Evolutionary conservation across 768 basidiomycete species (phyloP).

Genomic region (Rubroboletus pulcherrimus): DNA sequence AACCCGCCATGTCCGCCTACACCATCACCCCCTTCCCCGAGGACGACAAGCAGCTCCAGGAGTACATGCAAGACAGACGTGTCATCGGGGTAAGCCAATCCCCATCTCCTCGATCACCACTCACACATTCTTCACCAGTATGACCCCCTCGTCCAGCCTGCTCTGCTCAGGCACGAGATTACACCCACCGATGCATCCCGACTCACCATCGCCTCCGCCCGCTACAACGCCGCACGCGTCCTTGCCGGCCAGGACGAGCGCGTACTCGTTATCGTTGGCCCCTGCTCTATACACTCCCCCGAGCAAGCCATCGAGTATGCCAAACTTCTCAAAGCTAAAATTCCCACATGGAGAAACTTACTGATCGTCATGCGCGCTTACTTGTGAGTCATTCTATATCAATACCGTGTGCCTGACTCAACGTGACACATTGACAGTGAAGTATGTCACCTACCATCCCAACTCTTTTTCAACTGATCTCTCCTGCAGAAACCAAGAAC

Average conservation of each 20-base stretch:
- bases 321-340: constrained; percentile 62
- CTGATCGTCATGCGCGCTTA: constrained; percentile 95
- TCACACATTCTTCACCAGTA: constrained; percentile 49
- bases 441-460: constrained; percentile 23
- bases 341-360: constrained; percentile 67
- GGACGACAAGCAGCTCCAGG: constrained; percentile 58
- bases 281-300: constrained; percentile 91
- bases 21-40: constrained; percentile 61
- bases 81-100: constrained; percentile 63
- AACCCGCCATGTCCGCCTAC: constrained; percentile 27
- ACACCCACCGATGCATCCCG: constrained; percentile 60
- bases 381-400: constrained; percentile 61
- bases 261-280: constrained; percentile 88
- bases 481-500: constrained; percentile 82
- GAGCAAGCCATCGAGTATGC: constrained; percentile 85
- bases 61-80: constrained; percentile 77
- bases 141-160: constrained; percentile 94
- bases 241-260: constrained; percentile 83
- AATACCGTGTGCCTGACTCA: constrained; percentile 25
- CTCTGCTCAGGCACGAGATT: constrained; percentile 85
- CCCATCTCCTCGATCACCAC: constrained; percentile 1
- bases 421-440: constrained; percentile 36
- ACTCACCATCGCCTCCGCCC: constrained; percentile 74
- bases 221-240: constrained; percentile 74
- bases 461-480: constrained; percentile 6